These are phyloP conservation scores for Phialophora verrucosa DNA, from an alignment of 2,329 filamentous ascomycete species.

Conservation along the genomic window DNA sequence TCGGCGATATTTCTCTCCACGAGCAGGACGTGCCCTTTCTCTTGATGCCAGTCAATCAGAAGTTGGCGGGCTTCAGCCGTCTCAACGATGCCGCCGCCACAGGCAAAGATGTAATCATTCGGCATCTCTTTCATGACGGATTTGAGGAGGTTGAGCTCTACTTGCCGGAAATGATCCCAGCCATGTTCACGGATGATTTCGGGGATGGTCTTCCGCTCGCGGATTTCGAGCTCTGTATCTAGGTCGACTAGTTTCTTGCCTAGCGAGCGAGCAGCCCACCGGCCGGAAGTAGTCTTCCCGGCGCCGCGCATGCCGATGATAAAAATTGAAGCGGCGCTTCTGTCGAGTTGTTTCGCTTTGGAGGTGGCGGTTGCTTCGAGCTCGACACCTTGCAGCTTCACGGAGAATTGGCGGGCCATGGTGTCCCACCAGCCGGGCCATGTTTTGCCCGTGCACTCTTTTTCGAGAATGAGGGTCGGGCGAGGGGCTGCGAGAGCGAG, in stretches of 20 bases:
- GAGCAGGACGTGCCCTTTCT: slow-evolving; percentile 81
- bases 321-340: slow-evolving; percentile 72
- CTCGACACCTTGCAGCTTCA: slow-evolving; percentile 77
- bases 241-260: slow-evolving; percentile 82
- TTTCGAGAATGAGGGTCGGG: slow-evolving; percentile 79
- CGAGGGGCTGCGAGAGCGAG: slow-evolving; percentile 73
- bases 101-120: slow-evolving; percentile 82
- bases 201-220: slow-evolving; percentile 76
- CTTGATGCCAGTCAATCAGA: slow-evolving; percentile 73
- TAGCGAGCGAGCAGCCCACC: slow-evolving; percentile 79
- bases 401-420: slow-evolving; percentile 76
- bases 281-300: slow-evolving; percentile 91
- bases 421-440: slow-evolving; percentile 99
- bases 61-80: slow-evolving; percentile 77
- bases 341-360: slow-evolving; percentile 48
- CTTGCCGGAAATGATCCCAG: slow-evolving; percentile 86
- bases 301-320: slow-evolving; percentile 97
- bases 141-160: slow-evolving; percentile 76
- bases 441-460: slow-evolving; percentile 93
- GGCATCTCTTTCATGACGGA: slow-evolving; percentile 76
- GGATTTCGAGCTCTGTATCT: slow-evolving; percentile 81
- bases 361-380: slow-evolving; percentile 46
- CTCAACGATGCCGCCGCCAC: slow-evolving; percentile 92
- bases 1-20: slow-evolving; percentile 87
- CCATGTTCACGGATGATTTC: slow-evolving; percentile 79